Conservation (phyloP, 108 stramenopile genomes). For the Nitzschia putrida region DNA sequence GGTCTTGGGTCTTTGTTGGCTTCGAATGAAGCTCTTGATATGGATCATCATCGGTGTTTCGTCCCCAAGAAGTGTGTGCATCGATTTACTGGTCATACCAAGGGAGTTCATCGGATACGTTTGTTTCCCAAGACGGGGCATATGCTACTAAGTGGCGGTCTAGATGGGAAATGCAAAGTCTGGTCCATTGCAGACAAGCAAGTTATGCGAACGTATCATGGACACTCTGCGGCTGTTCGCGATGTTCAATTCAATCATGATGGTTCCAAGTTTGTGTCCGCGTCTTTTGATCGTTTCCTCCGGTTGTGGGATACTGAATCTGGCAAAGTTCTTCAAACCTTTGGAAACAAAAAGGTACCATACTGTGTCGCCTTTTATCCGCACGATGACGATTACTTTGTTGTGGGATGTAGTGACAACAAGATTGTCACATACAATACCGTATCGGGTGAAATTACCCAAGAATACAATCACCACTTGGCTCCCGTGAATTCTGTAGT, state of each 20-base stretch:
- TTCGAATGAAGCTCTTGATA: constrained; percentile 14
- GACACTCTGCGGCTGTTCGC: constrained; percentile 92
- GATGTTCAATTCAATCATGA: constrained; percentile 91
- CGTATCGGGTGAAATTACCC: constrained; percentile 90
- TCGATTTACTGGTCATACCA: constrained; percentile 88
- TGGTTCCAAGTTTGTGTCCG: constrained; percentile 87
- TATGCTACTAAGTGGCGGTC: constrained; percentile 91
- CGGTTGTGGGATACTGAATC: constrained; percentile 97
- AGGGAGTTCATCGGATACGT: constrained; percentile 96
- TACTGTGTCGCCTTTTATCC: constrained; percentile 95
- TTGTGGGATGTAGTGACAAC: constrained; percentile 96
- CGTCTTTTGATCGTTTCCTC: constrained; percentile 90
- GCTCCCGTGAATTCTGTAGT: constrained; percentile 95
- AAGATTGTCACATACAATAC: constrained; percentile 91
- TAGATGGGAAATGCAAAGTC: constrained; percentile 93
- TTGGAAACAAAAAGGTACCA: constrained; percentile 92
- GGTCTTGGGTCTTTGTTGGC: constrained; percentile 60
- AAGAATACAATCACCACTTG: constrained; percentile 99
- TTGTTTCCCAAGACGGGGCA: constrained; percentile 96
- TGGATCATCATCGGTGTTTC: constrained; percentile 90
- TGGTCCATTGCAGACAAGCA: constrained; percentile 75
- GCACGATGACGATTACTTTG: constrained; percentile 92
- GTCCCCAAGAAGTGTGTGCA: constrained; percentile 95
- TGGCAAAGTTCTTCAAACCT: constrained; percentile 86
- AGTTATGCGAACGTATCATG: constrained; percentile 90